Evolutionary conservation across 768 basidiomycete species (phyloP), one percentile per base, ranked within the genome.

Genomic region (Panaeolus papilionaceus): DNA sequence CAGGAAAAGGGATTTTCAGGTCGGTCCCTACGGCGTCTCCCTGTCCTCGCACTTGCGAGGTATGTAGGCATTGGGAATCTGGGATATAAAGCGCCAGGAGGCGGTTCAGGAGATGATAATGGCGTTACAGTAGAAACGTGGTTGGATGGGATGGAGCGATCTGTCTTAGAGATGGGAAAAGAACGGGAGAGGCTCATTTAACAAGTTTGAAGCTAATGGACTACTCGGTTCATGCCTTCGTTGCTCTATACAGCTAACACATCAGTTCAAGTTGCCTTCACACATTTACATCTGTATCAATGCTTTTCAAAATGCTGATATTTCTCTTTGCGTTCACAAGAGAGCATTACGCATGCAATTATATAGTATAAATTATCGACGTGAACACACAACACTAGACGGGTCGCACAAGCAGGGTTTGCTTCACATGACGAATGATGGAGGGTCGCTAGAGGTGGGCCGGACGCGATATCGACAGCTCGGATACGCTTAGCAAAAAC

Each of bases 1-100:
- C 65, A 93, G 92, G 76, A 77, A 18, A 89, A 95, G 75, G 86
- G 86, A n/a, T 89, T 99, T 84, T 98, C 96, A 16, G 98, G 98
- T 14, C 90, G 98, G 40, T 91, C 94, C 0, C 84, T 99, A 12
- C 89, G 98, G 12, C 89, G 96, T 7, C 83, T 99, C n/a, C 98
- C 98, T 3, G 95, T 99, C 58, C 87, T 99, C 20, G 94, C 96
- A 1, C 88, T 98, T 58, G 94, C 97, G 4, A 85, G 88, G 8
- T 91, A 95, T 75, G 89, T 98, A 62, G 86, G 90, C 37, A 78
- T 84, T 16, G 85, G 87, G n/a, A 78, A 76, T 69, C 58, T 81
- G 28, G 45, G 62, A 51, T 37, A 68, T 44, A 54, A 63, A 37
- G 38, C 45, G n/a, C 61, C 40, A 3, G 51, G 61, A 33, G 62